phyloP scores from a whole-genome alignment of 2,329 filamentous ascomycete species.

The Colletotrichum sp. region DNA sequence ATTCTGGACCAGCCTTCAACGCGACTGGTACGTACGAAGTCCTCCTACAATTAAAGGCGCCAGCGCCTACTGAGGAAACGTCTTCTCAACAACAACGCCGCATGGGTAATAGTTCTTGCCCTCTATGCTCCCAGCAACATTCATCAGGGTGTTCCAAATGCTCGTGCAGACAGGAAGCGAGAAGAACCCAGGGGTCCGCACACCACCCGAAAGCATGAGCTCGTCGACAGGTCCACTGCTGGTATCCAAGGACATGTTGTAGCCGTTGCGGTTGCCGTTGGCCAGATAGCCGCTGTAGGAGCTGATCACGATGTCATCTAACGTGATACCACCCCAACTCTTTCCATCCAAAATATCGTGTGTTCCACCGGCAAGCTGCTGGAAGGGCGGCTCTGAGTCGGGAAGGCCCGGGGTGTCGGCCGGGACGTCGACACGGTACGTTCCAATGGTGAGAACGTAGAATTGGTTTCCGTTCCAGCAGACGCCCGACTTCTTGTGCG shows the following conservation, averaged over 20 bases:
- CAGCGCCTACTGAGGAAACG: not conserved
- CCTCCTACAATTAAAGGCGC: no score
- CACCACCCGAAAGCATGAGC: not conserved
- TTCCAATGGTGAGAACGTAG: not conserved
- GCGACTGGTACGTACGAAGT: no score
- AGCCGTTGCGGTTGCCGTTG: slow-evolving; percentile 4
- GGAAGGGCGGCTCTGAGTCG: not conserved
- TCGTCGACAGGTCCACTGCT: not conserved
- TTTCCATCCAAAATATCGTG: slow-evolving; percentile 2
- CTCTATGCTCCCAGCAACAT: not conserved
- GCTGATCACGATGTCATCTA: slow-evolving; percentile 10
- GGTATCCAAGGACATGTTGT: not conserved
- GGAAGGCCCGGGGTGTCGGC: not conserved
- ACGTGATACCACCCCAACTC: not conserved
- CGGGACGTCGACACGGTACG: not conserved
- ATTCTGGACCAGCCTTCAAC: no score
- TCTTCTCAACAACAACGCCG: not conserved
- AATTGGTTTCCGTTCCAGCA: slow-evolving; percentile 10
- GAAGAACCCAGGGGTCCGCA: slow-evolving; percentile 1
- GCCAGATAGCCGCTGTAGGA: not conserved
- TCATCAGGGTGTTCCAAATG: not conserved
- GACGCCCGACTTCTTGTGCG: not conserved
- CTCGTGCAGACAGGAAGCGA: slow-evolving; percentile 1
- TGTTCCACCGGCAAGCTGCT: not conserved
- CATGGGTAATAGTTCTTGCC: not conserved